Evolutionary conservation across 148 eudicot species (phyloP).

Genomic region (Rhododendron molle): DNA sequence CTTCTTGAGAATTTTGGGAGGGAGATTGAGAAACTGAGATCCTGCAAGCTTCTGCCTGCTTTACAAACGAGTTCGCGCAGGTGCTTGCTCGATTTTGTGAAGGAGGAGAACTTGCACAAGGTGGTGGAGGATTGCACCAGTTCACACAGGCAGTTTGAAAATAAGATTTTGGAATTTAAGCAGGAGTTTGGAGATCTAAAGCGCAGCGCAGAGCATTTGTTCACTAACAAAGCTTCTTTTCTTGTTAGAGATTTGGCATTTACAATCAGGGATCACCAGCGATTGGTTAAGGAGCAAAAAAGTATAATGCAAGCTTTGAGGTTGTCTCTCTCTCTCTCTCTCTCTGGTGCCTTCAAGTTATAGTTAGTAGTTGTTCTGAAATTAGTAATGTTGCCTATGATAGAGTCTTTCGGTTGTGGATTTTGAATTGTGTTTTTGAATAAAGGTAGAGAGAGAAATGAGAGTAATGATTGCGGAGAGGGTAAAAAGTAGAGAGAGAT

Average conservation of each 20-base stretch:
- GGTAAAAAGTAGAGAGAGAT: no score
- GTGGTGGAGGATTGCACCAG: slow-evolving; percentile 59
- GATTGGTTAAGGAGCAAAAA: slow-evolving; percentile 58
- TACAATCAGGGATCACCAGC: slow-evolving; percentile 58
- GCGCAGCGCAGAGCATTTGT: slow-evolving; percentile 67
- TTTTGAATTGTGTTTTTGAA: no score
- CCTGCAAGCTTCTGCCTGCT: slow-evolving; percentile 62
- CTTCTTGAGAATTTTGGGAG: slow-evolving; percentile 60
- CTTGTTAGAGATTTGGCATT: slow-evolving; percentile 65
- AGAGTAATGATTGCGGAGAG: no score
- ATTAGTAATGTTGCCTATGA: neutral
- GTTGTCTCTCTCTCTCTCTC: slow-evolving; percentile 31
- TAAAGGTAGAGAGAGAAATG: no score
- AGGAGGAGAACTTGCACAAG: slow-evolving; percentile 78
- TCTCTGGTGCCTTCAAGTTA: neutral
- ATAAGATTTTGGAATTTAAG: slow-evolving; percentile 86
- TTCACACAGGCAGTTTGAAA: slow-evolving; percentile 86
- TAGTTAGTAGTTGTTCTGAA: neutral
- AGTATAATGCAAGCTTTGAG: slow-evolving; percentile 94
- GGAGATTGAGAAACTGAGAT: slow-evolving; percentile 71
- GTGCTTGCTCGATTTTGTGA: slow-evolving; percentile 86
- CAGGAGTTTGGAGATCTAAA: slow-evolving; percentile 80
- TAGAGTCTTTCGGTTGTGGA: no score
- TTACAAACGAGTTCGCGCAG: slow-evolving; percentile 59
- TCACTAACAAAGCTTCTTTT: slow-evolving; percentile 63